Conservation (phyloP, 176 grass and related monocot genomes). For the Eleusine coracana region DNA sequence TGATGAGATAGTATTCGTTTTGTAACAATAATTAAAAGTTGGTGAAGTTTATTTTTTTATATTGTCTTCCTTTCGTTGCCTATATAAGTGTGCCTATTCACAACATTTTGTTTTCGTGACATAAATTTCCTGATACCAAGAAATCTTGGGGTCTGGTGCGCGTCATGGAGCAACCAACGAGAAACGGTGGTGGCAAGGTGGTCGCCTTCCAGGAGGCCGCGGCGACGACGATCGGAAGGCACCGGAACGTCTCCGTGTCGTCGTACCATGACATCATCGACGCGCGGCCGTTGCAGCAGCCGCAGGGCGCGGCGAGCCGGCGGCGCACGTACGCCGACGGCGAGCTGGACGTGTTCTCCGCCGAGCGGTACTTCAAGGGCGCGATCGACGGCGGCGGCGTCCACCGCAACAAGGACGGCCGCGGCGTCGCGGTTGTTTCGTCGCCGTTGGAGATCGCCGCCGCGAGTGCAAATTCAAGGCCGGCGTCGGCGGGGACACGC, state of each 20-base stretch:
- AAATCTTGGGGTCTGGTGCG: not conserved
- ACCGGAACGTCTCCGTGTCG: conserved; percentile 47
- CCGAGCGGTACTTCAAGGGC: conserved; percentile 76
- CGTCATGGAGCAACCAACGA: conserved; percentile 12
- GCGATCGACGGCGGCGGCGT: conserved; percentile 28
- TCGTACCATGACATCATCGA: conserved; percentile 42
- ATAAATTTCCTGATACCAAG: not conserved
- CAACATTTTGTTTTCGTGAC: not conserved
- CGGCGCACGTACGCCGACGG: conserved; percentile 54
- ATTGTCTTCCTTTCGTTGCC: not conserved
- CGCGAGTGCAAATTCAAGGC: not conserved
- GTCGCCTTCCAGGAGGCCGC: conserved; percentile 23
- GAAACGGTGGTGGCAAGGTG: conserved; percentile 40
- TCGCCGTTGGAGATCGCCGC: not conserved
- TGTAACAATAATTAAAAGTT: not conserved
- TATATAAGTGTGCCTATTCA: conserved; percentile 42
- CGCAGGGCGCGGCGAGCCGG: conserved; percentile 31
- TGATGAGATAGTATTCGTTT: not conserved
- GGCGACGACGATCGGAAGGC: conserved; percentile 1
- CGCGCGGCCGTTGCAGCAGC: conserved; percentile 1
- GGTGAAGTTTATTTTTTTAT: not conserved
- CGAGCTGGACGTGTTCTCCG: conserved; percentile 78
- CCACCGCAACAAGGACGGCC: not conserved
- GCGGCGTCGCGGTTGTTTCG: not conserved
- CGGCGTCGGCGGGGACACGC: not conserved